Conservation (phyloP, 1,284 basidiomycete species). For the Fomitopsis palustris region DNA sequence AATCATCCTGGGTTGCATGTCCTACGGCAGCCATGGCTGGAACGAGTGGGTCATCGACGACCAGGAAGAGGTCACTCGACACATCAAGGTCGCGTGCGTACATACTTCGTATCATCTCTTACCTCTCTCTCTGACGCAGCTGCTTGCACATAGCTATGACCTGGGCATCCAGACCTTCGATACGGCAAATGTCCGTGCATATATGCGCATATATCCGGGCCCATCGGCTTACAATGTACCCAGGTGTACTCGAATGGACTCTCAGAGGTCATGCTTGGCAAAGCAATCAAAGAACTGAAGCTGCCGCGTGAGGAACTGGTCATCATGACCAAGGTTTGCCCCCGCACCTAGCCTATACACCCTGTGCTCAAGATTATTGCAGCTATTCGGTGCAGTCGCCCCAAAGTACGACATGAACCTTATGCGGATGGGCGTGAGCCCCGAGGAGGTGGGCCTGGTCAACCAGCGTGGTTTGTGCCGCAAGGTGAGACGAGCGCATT, state of each 20-base stretch:
- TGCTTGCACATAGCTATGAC: conserved; percentile 22
- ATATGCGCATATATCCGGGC: not conserved
- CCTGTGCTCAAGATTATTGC: not conserved
- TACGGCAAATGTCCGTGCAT: conserved; percentile 41
- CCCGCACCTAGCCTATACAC: not conserved
- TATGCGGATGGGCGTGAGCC: conserved; percentile 9
- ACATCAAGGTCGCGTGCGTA: conserved; percentile 36
- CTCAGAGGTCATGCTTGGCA: conserved; percentile 55
- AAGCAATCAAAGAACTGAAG: conserved; percentile 52
- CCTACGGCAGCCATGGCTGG: conserved; percentile 38
- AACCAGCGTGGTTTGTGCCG: conserved; percentile 39
- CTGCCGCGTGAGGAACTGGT: conserved; percentile 57
- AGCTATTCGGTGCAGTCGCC: conserved; percentile 11
- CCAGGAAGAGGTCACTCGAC: conserved; percentile 35
- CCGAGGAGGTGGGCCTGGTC: conserved; percentile 29
- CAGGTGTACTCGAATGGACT: conserved; percentile 45
- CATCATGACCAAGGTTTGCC: conserved; percentile 48
- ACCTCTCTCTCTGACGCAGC: too few species aligned
- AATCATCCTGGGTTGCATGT: conserved; percentile 42
- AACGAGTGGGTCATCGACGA: conserved; percentile 35
- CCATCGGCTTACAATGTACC: not conserved
- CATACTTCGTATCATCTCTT: too few species aligned
- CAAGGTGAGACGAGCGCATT: conserved; percentile 26
- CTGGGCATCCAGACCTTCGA: conserved; percentile 51
- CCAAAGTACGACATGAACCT: conserved; percentile 39